Evolutionary conservation across 306 rosid genomes (phyloP), one percentile per base, ranked within the genome.

Genomic region (Ziziphus jujuba): DNA sequence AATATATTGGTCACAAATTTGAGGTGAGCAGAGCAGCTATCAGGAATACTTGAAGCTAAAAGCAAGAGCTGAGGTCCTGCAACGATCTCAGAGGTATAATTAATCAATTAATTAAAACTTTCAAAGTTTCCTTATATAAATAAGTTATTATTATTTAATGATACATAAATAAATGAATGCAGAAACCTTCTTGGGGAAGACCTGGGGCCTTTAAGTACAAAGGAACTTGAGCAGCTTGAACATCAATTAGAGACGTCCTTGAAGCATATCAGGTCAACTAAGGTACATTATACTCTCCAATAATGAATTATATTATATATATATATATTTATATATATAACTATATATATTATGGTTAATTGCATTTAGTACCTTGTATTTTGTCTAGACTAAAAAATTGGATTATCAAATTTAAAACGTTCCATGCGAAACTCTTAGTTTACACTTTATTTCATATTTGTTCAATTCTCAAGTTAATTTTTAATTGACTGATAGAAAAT

Each of bases 111-210:
- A n/a, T n/a, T n/a, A n/a, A n/a, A n/a, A n/a, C n/a, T 49, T n/a
- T 6, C 2, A 49, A 49, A 15, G 6, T 36, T 51, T 34, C 44
- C 10, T 31, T 10, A 21, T 1, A 20, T 16, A 35, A 5, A 22
- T 7, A 40, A 10, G 45, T 1, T 53, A 16, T n/a, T n/a, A n/a
- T 28, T 1, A 2, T 28, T 28, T 4, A 28, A 28, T 28, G 33
- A 28, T n/a, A n/a, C 33, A 28, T 28, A 28, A 28, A 28, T 28
- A 17, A 14, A 14, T 5, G 3, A 14, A 49, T 49, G 59, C 65
- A 91, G 98, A 72, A 87, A 87, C 77, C 80, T 92, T 54, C 88
- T 89, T 4, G 98, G 98, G 74, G 98, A 92, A 74, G 98, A 92
- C 79, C 77, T 92, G 67, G 85, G 79, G 5, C 77, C 81, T 43